A percentile compares a stretch with the other conserved stretches of the same genome.
These are phyloP conservation scores for Elsinoe batatas DNA, from an alignment of 2,329 filamentous ascomycete genomes.

Conservation along the genomic window DNA sequence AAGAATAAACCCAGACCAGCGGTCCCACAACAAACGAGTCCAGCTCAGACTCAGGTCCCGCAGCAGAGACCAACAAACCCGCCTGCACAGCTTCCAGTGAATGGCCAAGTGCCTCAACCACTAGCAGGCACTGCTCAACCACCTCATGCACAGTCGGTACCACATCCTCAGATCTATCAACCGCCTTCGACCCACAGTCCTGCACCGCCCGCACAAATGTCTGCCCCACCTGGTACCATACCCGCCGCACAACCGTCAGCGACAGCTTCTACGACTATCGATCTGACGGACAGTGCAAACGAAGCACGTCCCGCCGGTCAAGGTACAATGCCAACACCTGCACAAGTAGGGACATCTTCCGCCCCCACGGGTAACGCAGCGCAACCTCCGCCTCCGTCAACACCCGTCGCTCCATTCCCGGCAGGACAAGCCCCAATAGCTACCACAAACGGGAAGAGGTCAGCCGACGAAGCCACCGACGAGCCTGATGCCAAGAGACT, in stretches of 20 bases:
- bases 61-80: not conserved
- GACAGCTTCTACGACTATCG: not conserved
- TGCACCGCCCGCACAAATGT: not conserved
- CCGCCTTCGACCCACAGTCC: not conserved
- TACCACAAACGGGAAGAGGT: not conserved
- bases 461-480: slow-evolving; percentile 14
- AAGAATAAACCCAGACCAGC: slow-evolving; percentile 12
- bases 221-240: not conserved
- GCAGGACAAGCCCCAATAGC: not conserved
- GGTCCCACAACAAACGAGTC: slow-evolving; percentile 1
- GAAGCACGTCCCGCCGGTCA: not conserved
- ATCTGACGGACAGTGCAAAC: not conserved
- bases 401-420: not conserved
- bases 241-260: not conserved
- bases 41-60: not conserved
- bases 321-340: not conserved
- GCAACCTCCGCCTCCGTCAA: not conserved
- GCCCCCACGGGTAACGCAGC: not conserved
- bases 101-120: not conserved
- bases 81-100: not conserved
- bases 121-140: not conserved
- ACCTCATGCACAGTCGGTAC: slow-evolving; percentile 2
- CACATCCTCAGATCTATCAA: not conserved
- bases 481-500: slow-evolving; percentile 15
- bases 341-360: not conserved